These are phyloP conservation scores for Cymbopogon flexuosus DNA, from an alignment of 202 grass and related monocot species.

Conservation along the genomic window DNA sequence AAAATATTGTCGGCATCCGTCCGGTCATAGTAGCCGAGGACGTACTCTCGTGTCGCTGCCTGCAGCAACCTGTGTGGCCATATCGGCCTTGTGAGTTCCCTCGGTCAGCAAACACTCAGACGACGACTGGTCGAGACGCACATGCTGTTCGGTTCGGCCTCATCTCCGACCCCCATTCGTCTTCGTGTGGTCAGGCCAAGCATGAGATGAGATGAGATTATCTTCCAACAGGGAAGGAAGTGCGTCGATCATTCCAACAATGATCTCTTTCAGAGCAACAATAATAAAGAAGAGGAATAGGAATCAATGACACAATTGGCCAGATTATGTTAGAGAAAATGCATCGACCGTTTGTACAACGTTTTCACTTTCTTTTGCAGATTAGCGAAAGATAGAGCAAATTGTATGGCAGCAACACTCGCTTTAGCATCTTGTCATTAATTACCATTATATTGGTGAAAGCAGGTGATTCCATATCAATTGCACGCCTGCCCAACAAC, in stretches of 20 bases:
- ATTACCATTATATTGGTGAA: neutral
- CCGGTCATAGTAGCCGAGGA: no score
- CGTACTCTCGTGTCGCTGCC: no score
- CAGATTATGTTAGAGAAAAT: neutral
- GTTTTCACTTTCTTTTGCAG: neutral
- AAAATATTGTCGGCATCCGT: no score
- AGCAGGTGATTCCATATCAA: neutral
- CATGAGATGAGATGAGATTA: neutral
- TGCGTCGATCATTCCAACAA: neutral
- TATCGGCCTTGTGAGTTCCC: neutral
- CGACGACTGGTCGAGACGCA: neutral
- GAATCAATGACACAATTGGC: no score
- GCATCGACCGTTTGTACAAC: neutral
- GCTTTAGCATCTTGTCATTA: neutral
- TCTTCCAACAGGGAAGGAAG: neutral
- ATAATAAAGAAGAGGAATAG: neutral
- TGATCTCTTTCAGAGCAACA: neutral
- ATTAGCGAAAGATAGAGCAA: neutral
- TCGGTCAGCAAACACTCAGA: neutral
- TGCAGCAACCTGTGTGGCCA: no score
- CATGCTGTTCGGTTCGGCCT: neutral
- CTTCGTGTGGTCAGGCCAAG: neutral
- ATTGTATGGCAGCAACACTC: neutral
- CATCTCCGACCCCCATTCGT: no score
- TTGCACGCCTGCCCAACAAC: neutral